Base-by-base conservation (phyloP, 371 early-diverging fungal species). In the Homolaphlyctis polyrhiza region DNA sequence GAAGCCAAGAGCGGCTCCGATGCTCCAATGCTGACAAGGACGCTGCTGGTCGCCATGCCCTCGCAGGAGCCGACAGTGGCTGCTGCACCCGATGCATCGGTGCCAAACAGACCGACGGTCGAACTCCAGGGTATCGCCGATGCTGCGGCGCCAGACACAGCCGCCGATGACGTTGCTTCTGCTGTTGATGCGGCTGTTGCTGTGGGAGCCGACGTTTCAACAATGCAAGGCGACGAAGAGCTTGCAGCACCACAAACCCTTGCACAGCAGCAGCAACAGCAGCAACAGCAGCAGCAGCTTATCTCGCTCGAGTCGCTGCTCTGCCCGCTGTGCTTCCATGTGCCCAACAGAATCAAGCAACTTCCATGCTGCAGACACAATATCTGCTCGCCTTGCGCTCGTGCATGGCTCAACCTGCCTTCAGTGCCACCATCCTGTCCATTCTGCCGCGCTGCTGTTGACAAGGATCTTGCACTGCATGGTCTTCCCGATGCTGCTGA, bases 331-430 rank as follows among this genome's bases (percentile, higher is more conserved):
- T 63, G 64, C 43, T 63, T 63, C 47, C 30, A 58, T n/a, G 52
- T 63, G 21, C 64, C 67, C 51, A 63, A 63, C 39, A 3, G 64
- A 18, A 59, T 61, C 1, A 63, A 63, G 66, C 61, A 34, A 18
- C 62, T 66, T 13, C 35, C 61, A 11, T 66, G 66, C 57, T 66
- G 66, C 66, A 4, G 21, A 11, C n/a, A 60, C 33, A 47, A 55
- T 35, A 47, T 66, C 48, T 66, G 66, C 45, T 45, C 62, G 30
- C 45, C 54, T n/a, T 66, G 66, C 33, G 61, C 61, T 8, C 66
- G 66, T 4, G 21, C 43, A 1, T 66, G 66, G 66, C 61, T 66
- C 8, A 23, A 45, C 45, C 23, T 23, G 23, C 8, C 4, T 25
- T 4, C 4, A 4, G 8, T 2, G n/a, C 3, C 30, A 25, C 32